Conservation (phyloP, 768 basidiomycete species). For the Suillus occidentalis region DNA sequence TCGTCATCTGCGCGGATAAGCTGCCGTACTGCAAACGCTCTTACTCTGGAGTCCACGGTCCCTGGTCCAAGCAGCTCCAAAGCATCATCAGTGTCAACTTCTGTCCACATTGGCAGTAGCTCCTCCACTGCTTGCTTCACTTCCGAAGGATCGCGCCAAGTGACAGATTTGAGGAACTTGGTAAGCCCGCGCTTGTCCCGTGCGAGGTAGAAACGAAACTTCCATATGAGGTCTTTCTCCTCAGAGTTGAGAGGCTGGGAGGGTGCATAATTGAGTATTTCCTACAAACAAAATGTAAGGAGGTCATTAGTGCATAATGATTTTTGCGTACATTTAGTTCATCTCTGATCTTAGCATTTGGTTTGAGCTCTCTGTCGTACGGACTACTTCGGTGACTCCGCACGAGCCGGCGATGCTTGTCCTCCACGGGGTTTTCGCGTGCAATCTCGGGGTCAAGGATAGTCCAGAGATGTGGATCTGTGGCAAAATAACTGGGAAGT, state of each 20-base stretch:
- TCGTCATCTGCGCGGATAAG: conserved; percentile 92
- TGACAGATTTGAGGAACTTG: conserved; percentile 96
- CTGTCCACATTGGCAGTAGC: conserved; percentile 92
- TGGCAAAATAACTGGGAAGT: conserved; percentile 49
- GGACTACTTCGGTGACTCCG: conserved; percentile 95
- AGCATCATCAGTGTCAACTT: conserved; percentile 96
- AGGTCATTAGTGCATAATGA: neutral
- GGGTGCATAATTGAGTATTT: conserved; percentile 89
- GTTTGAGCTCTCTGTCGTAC: conserved; percentile 93
- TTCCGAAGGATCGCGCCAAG: conserved; percentile 95
- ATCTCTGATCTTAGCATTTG: conserved; percentile 93
- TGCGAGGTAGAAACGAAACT: conserved; percentile 96
- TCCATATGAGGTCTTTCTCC: conserved; percentile 97
- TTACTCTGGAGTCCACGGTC: conserved; percentile 86
- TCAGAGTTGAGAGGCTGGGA: conserved; percentile 83
- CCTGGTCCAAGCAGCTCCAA: conserved; percentile 90
- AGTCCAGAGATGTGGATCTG: conserved; percentile 79
- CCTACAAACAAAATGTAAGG: conserved; percentile 41
- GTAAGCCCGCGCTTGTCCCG: conserved; percentile 92
- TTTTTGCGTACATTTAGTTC: conserved; percentile 71
- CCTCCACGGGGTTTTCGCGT: conserved; percentile 95
- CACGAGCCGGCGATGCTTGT: conserved; percentile 92
- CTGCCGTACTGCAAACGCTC: conserved; percentile 93
- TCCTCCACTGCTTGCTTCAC: conserved; percentile 98
- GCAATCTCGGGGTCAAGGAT: conserved; percentile 88